phyloP scores from a whole-genome alignment of 2,329 filamentous ascomycete genomes.

The Septoria linicola region DNA sequence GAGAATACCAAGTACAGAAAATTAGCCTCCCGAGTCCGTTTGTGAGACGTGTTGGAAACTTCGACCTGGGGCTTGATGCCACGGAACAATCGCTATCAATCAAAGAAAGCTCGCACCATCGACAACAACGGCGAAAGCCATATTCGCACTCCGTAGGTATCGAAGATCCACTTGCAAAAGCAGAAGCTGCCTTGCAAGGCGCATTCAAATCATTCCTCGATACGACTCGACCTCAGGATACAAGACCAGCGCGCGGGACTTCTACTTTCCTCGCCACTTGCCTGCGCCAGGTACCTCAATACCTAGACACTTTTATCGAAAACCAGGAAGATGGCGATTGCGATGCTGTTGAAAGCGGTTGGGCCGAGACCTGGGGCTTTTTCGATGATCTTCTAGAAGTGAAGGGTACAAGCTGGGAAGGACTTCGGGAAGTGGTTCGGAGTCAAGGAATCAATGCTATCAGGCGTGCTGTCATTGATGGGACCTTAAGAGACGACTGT shows the following conservation, averaged over 20 bases:
- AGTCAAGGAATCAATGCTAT: constrained; percentile 43
- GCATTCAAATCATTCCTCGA: constrained; percentile 7
- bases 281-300: constrained; percentile 42
- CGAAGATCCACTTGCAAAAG: constrained; percentile 3
- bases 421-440: constrained; percentile 43
- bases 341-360: constrained; percentile 30
- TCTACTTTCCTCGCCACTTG: constrained; percentile 42
- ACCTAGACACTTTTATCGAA: constrained; percentile 42
- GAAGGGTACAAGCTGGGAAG: constrained; percentile 40
- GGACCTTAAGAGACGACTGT: constrained; percentile 29
- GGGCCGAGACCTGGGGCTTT: constrained; percentile 42
- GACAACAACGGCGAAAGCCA: not conserved
- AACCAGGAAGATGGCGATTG: constrained; percentile 36
- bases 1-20: not conserved
- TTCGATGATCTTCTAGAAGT: constrained; percentile 41
- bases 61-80: not conserved
- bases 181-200: constrained; percentile 4
- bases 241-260: constrained; percentile 34
- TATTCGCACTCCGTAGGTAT: constrained; percentile 14
- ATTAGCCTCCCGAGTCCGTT: constrained; percentile 23
- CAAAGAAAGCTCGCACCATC: not conserved
- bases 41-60: constrained; percentile 10
- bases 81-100: not conserved
- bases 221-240: not conserved
- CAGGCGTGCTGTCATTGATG: constrained; percentile 39